Evolutionary conservation across 75 land plant species (phyloP), one percentile per base, ranked within the genome.

Genomic region (Adiantum capillusveneris): DNA sequence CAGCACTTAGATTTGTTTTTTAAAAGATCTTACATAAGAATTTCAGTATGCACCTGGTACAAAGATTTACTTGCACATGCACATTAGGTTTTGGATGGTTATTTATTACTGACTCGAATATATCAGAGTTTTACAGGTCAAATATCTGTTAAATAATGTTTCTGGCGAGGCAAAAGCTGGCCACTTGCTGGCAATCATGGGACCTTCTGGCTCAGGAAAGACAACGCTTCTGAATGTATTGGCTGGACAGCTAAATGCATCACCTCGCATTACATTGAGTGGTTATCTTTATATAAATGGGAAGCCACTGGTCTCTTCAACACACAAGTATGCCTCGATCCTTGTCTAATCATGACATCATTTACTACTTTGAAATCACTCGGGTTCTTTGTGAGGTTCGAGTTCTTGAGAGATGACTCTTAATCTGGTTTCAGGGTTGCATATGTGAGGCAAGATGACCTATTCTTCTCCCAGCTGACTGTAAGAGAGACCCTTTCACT

Each of bases 171-270:
- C 97, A 12, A 95, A 80, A 59, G 81, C 99, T 27, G 99, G 99
- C 29, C 71, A 79, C 26, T 65, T 95, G 29, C 73, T 95, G 1
- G 99, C 99, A 13, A 90, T 95, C 31, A 95, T 95, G 99, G 99
- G 99, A 0, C 99, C 99, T 21, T 95, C 99, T 0, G 99, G 99
- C 2, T 84, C 99, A 13, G 99, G 99, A 28, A 95, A 95, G 69
- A 95, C 99, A 0, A 90, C 99, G 0, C 59, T 95, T 53, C 80
- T 95, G 19, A 95, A 95, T 78, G 84, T 95, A 29, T 64, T 95
- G 29, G 91, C 97, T 2, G 99, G 99, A 20, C 99, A 95, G 75
- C 71, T 86, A 16, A 58, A 68, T 21, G 83, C 88, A 25, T 86
- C 96, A 0, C 76, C 87, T 0, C 75, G 82, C 25, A 39, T 95